Base-by-base conservation (phyloP, 78 protist genomes). In the Pelomyxa schiedti region DNA sequence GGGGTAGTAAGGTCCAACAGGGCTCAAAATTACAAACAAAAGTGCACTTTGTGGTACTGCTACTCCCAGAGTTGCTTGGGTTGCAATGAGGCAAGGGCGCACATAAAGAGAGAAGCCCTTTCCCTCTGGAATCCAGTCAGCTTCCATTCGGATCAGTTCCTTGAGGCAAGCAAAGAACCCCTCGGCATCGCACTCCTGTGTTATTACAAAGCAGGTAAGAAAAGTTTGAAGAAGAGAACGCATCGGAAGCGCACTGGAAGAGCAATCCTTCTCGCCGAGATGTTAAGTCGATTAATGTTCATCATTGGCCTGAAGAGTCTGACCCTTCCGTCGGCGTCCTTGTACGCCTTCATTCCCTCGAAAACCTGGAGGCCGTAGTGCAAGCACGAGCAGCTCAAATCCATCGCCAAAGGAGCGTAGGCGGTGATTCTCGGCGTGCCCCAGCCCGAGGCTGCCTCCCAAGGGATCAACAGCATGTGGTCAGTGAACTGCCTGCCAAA, bases 271-370 rank as follows among this genome's bases (percentile, higher is more conserved):
- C 35, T 47, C 26, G 86, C 42, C 1, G 98, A 95, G 0, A 1
- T 1, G n/a, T 24, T 1, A 80, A 95, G 29, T 28, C 99, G 82
- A 1, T 66, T 65, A 87, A 90, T 88, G 88, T 97, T 97, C 82
- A 67, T 86, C 42, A 80, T 83, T 5, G 98, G 99, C 47, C 99
- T 79, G 81, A 92, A 94, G 29, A 93, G 37, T 40, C 88, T 72
- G 24, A 90, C 69, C 0, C 63, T 53, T 64, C 80, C 92, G 9
- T 82, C 52, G 35, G 4, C 38, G 29, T 79, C 88, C 58, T 73
- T 81, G 88, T 91, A 95, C 24, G 98, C 97, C 87, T 95, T 95
- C 93, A 95, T 75, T 41, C 99, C 99, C 74, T 97, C 99, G 74
- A 97, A 97, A 77, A 81, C 83, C 76, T 87, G 86, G 24, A 92